A percentile compares a stretch with the other conserved stretches of the same genome.
These are phyloP conservation scores for Leccinum subtestaceum DNA, from an alignment of 768 basidiomycete genomes.

Conservation along the genomic window DNA sequence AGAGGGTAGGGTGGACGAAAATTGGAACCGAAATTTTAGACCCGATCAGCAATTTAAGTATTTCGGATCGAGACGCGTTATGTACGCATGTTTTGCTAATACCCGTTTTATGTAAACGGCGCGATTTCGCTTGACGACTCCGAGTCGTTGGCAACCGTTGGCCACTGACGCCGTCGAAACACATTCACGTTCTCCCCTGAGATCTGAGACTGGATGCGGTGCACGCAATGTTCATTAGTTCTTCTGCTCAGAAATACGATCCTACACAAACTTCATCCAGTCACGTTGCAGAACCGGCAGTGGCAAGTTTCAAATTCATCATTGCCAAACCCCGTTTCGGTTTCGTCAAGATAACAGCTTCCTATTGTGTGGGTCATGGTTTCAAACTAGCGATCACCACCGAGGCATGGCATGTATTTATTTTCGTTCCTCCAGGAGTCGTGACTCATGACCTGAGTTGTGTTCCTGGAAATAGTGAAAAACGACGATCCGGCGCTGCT, in stretches of 20 bases:
- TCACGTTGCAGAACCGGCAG: not conserved
- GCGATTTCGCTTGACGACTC: too few species aligned
- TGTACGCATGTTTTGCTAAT: constrained; percentile 24
- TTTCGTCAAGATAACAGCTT: not conserved
- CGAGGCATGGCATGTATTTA: not conserved
- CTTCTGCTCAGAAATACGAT: not conserved
- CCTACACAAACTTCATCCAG: not conserved
- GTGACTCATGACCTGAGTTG: not conserved
- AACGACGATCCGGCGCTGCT: not conserved
- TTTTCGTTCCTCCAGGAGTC: not conserved
- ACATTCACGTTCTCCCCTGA: too few species aligned
- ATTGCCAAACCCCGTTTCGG: not conserved
- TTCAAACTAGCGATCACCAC: not conserved
- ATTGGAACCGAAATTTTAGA: not conserved
- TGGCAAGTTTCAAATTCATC: not conserved
- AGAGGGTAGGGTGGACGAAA: not conserved
- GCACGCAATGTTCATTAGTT: too few species aligned
- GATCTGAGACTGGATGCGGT: too few species aligned
- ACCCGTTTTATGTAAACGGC: not conserved
- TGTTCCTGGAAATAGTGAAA: not conserved
- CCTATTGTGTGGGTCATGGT: not conserved
- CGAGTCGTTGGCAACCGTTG: too few species aligned
- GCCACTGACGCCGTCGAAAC: too few species aligned
- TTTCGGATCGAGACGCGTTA: constrained; percentile 28
- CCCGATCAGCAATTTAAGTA: constrained; percentile 11